phyloP scores from a whole-genome alignment of 495 filamentous ascomycete species.

The Hyaloscypha bicolor region DNA sequence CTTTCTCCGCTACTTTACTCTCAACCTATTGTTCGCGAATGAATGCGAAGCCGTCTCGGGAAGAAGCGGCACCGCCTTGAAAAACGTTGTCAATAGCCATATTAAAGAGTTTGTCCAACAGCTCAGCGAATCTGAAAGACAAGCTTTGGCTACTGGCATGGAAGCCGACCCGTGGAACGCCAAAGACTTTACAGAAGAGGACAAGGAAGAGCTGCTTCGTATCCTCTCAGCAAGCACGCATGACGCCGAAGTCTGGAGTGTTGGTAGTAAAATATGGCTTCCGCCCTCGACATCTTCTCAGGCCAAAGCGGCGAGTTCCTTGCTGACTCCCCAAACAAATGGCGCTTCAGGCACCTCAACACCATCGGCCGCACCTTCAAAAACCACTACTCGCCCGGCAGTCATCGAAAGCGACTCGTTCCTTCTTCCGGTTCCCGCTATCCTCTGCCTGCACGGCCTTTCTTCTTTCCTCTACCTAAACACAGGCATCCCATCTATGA shows the following conservation, averaged over 20 bases:
- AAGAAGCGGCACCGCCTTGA: conserved; percentile 78
- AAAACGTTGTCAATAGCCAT: conserved; percentile 86
- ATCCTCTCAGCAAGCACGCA: conserved; percentile 80
- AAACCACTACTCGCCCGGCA: conserved; percentile 72
- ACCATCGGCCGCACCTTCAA: conserved; percentile 40
- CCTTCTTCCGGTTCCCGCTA: conserved; percentile 80
- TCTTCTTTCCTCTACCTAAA: conserved; percentile 81
- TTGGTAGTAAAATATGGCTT: conserved; percentile 72
- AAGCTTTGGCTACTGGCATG: conserved; percentile 79
- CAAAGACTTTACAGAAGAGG: conserved; percentile 75
- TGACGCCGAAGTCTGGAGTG: conserved; percentile 74
- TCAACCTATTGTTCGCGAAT: conserved; percentile 93
- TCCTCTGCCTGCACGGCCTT: conserved; percentile 77
- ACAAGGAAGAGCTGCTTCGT: conserved; percentile 61
- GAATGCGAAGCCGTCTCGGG: conserved; percentile 97
- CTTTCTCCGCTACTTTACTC: conserved; percentile 89
- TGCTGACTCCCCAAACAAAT: conserved; percentile 27
- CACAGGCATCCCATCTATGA: conserved; percentile 83
- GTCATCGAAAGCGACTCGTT: conserved; percentile 83
- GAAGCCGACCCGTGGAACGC: conserved; percentile 91
- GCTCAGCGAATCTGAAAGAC: conserved; percentile 75
- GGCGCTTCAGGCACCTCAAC: conserved; percentile 33
- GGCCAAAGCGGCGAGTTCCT: conserved; percentile 9
- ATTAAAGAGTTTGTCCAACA: conserved; percentile 85
- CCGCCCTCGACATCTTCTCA: conserved; percentile 43